These are phyloP conservation scores for Panicum virgatum DNA, from an alignment of 202 grass and related monocot genomes.

Conservation along the genomic window DNA sequence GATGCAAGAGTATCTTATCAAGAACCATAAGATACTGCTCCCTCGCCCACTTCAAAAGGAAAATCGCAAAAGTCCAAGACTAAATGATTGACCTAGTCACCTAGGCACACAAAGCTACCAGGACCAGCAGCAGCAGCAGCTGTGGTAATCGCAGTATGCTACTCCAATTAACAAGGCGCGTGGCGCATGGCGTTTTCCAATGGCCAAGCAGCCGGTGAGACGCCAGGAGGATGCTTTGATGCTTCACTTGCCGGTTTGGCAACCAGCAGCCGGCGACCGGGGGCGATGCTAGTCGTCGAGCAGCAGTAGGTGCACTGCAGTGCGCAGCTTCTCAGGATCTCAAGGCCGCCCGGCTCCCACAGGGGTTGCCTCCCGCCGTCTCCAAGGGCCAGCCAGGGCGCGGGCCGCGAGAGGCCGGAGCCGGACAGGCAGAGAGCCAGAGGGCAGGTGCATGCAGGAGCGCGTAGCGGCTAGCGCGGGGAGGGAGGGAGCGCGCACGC, in stretches of 20 bases:
- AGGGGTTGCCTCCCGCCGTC: constrained; percentile 26
- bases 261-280: not conserved
- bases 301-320: not conserved
- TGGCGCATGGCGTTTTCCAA: constrained; percentile 70
- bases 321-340: constrained; percentile 37
- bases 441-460: too few species aligned
- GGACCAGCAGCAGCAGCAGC: not conserved
- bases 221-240: constrained; percentile 44
- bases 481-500: too few species aligned
- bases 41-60: not conserved
- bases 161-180: constrained; percentile 28
- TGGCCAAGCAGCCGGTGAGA: constrained; percentile 51
- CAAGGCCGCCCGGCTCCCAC: constrained; percentile 5
- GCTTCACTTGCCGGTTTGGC: constrained; percentile 17
- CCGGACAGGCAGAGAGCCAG: too few species aligned
- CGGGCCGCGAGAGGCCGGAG: not conserved
- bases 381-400: constrained; percentile 46
- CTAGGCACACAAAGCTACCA: not conserved
- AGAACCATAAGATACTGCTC: constrained; percentile 9
- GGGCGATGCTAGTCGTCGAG: not conserved
- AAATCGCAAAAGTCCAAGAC: not conserved
- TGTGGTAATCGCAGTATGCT: not conserved
- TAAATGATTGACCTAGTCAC: constrained; percentile 43
- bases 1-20: constrained; percentile 37
- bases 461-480: too few species aligned